phyloP scores from a whole-genome alignment of 1,284 basidiomycete species.

The Ustilago nuda region DNA sequence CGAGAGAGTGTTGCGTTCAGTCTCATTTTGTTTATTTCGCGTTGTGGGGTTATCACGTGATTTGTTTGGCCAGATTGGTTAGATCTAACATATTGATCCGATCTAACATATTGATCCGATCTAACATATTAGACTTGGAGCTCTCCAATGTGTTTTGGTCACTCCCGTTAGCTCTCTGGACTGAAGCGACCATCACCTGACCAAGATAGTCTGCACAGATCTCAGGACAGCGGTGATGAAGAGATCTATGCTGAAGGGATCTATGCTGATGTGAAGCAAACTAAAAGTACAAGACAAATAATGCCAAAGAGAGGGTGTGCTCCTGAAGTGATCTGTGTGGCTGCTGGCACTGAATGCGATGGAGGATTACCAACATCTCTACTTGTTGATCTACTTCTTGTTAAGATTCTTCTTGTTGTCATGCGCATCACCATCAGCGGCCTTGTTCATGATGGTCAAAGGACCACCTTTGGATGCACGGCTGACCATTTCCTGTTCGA shows the following conservation, averaged over 20 bases:
- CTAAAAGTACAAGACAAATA: constrained; percentile 31
- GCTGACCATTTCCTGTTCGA: constrained; percentile 58
- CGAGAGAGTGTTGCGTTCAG: constrained; percentile 3
- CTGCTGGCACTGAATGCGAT: too few relatives aligned
- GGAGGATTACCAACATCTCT: background rate
- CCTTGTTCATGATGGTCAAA: constrained; percentile 88
- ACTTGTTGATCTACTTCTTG: constrained; percentile 47
- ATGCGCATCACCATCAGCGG: constrained; percentile 81
- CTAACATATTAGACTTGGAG: background rate
- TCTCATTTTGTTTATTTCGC: constrained; percentile 26
- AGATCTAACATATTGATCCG: background rate
- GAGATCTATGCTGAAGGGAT: background rate
- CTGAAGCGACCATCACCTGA: too few relatives aligned
- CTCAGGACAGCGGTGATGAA: background rate
- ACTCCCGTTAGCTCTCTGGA: too few relatives aligned
- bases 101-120: constrained; percentile 5
- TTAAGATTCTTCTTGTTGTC: constrained; percentile 52
- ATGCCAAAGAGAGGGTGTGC: background rate
- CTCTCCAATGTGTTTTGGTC: too few relatives aligned
- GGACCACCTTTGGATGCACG: constrained; percentile 53
- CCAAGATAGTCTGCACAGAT: background rate
- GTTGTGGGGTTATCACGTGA: constrained; percentile 45
- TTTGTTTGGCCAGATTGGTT: background rate
- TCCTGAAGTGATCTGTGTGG: background rate
- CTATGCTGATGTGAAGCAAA: background rate